Evolutionary conservation across 202 grass and related monocot species (phyloP).

Genomic region (Miscanthus sacchariflorus): DNA sequence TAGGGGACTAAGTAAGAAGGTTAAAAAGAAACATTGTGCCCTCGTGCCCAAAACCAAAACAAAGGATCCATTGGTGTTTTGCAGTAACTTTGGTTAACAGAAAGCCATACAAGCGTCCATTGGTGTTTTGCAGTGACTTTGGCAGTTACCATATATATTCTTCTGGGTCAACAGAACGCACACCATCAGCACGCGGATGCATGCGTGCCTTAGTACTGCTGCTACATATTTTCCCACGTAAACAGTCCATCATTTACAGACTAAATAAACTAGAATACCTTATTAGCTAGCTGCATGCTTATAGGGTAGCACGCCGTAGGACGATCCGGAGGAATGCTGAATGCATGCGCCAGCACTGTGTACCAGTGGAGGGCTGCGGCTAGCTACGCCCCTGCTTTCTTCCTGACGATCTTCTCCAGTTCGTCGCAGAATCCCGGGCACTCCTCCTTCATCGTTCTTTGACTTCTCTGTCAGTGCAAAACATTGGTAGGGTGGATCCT

Average conservation of each 20-base stretch:
- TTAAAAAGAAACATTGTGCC: too few relatives aligned
- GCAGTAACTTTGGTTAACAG: background rate
- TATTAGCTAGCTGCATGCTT: background rate
- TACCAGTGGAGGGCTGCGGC: background rate
- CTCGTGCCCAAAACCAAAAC: too few relatives aligned
- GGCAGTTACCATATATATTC: background rate
- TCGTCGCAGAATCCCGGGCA: slow-evolving; percentile 44
- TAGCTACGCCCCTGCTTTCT: slow-evolving; percentile 27
- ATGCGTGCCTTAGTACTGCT: background rate
- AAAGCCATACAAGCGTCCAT: background rate
- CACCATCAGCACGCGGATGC: background rate
- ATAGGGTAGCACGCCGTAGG: background rate
- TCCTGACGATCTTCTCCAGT: slow-evolving; percentile 43
- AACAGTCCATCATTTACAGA: background rate
- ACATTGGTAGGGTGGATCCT: background rate
- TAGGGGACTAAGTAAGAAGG: too few relatives aligned
- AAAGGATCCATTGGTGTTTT: background rate
- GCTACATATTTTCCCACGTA: background rate
- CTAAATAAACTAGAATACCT: background rate
- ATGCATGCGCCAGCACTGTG: background rate
- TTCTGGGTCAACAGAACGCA: background rate
- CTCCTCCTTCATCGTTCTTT: slow-evolving; percentile 36
- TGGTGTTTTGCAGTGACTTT: background rate
- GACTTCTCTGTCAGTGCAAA: slow-evolving; percentile 49
- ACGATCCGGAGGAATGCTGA: background rate